Evolutionary conservation across 2,329 filamentous ascomycete species (phyloP), one percentile per base, ranked within the genome.

Genomic region (Lachnellula arida): DNA sequence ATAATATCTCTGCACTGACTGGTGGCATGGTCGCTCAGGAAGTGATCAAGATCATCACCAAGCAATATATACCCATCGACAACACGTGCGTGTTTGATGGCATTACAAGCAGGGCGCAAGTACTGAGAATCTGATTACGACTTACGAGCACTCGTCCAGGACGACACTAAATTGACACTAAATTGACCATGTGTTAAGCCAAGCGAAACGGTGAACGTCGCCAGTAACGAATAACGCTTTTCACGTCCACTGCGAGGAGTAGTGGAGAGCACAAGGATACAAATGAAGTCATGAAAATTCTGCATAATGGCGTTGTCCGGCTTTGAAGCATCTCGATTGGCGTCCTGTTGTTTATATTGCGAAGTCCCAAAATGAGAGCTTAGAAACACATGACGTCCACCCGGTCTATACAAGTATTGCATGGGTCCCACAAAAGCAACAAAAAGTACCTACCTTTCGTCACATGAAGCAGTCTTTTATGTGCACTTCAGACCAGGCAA

Each of bases 11-110:
- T 34, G 87, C 92, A 25, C 75, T 96, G 54, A 88, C 86, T 1
- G 95, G 94, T 32, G 95, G 94, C 3, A 88, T 99, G 76, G 88
- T 95, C 48, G 91, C 93, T n/a, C 95, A 99, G 73, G 94, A 99
- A 75, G 84, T 93, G 60, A 95, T 99, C 75, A 99, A 99, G 71
- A 82, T 93, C 56, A 81, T 88, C 65, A 88, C 86, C 12, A 84
- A 84, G 67, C 86, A 89, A 74, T 89, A 88, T 72, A 77, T 88
- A 44, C 85, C 86, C 23, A 81, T 87, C 60, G 84, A 88, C 64
- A 87, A 88, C 70, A 86, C 82, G 15, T 87, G 85, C 67, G 77
- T 89, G 59, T 88, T 86, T 64, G 85, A 88, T 74, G 86, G 85
- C 22, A 84, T 88, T 43, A 59, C 62, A n/a, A 70, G 68, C 54